These are phyloP conservation scores for Pythium coloratum DNA, from an alignment of 352 stramenopile genomes.

Conservation along the genomic window DNA sequence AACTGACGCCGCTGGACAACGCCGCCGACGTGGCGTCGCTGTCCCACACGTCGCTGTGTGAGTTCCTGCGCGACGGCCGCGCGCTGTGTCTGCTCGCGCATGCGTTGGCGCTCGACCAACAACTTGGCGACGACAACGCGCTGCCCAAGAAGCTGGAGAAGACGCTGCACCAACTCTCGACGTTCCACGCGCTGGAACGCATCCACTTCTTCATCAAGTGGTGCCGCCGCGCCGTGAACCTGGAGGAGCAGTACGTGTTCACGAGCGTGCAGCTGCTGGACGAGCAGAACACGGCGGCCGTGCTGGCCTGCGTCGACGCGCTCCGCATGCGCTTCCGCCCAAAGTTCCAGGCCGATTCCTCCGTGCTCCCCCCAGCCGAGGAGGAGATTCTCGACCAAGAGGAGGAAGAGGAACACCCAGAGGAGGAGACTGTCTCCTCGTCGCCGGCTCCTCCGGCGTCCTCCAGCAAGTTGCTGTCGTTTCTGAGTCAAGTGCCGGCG, in stretches of 20 bases:
- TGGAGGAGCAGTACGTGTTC: conserved; percentile 78
- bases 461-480: conserved; percentile 51
- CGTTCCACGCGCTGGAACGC: conserved; percentile 80
- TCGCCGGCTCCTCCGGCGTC: neutral
- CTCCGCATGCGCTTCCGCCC: conserved; percentile 61
- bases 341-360: conserved; percentile 23
- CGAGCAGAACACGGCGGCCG: conserved; percentile 67
- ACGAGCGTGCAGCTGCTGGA: conserved; percentile 80
- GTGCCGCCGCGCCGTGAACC: conserved; percentile 48
- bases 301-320: conserved; percentile 59
- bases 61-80: conserved; percentile 74
- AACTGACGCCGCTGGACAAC: conserved; percentile 41
- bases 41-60: conserved; percentile 46
- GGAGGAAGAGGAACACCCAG: neutral
- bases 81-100: conserved; percentile 70
- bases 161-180: conserved; percentile 64
- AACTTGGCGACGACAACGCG: conserved; percentile 24
- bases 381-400: conserved; percentile 15
- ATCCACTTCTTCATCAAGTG: conserved; percentile 88
- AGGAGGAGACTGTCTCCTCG: neutral
- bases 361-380: conserved; percentile 14
- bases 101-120: conserved; percentile 33
- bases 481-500: conserved; percentile 64
- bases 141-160: conserved; percentile 75
- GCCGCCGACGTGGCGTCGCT: conserved; percentile 35